Percentiles rank a stretch among this genome's conserved stretches.
phyloP scores from a whole-genome alignment of 2,329 filamentous ascomycete species.

The Chrysoporthe puriensis region DNA sequence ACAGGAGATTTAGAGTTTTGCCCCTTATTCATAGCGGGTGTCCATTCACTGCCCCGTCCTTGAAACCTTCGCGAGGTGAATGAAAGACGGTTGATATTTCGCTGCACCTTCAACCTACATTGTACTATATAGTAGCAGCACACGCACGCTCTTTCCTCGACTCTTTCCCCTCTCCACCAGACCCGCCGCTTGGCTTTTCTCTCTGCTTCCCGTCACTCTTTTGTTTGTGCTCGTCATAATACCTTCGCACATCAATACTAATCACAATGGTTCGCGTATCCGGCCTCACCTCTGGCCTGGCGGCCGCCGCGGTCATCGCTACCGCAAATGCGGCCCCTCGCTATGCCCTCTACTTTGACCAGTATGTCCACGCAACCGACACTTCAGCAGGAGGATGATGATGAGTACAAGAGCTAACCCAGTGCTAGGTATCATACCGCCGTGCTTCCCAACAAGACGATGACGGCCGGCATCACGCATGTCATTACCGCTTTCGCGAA shows the following conservation, averaged over 20 bases:
- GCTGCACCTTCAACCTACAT: neutral
- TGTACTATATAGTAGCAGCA: neutral
- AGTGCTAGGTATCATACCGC: conserved; percentile 19
- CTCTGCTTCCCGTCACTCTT: neutral
- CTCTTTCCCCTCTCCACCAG: neutral
- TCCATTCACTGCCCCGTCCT: neutral
- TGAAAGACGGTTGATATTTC: neutral
- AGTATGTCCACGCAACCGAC: conserved; percentile 15
- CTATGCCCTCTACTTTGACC: conserved; percentile 27
- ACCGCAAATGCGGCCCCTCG: conserved; percentile 16
- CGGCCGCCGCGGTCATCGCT: conserved; percentile 11
- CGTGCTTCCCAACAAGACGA: conserved; percentile 20
- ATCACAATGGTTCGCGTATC: conserved; percentile 23
- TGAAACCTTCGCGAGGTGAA: neutral
- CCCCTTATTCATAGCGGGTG: neutral
- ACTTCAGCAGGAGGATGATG: neutral
- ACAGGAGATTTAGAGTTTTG: neutral
- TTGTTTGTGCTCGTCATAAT: neutral
- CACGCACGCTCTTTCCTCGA: neutral
- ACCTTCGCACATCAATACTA: neutral
- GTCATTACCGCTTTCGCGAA: conserved; percentile 60
- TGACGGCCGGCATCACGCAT: conserved; percentile 53
- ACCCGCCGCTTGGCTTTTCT: too few species aligned
- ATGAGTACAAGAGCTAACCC: neutral
- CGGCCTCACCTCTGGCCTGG: conserved; percentile 13